These are phyloP conservation scores for Hirsutella thompsonii DNA, from an alignment of 2,329 filamentous ascomycete genomes.

Conservation along the genomic window DNA sequence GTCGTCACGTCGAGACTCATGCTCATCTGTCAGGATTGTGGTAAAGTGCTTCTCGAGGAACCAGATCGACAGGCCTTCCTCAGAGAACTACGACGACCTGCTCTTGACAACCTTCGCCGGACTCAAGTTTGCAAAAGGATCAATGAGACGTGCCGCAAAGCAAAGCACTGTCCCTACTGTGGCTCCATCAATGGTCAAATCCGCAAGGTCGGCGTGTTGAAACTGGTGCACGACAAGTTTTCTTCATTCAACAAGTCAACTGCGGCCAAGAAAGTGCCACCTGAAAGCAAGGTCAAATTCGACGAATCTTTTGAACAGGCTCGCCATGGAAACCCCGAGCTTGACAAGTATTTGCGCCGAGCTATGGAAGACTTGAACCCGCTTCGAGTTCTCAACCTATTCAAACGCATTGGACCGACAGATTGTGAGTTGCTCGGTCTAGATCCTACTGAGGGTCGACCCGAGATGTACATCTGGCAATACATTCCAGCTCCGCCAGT, in stretches of 20 bases:
- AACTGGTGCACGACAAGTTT: constrained; percentile 90
- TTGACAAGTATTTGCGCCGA: constrained; percentile 85
- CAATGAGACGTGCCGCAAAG: constrained; percentile 80
- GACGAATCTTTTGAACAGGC: constrained; percentile 76
- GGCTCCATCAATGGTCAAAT: constrained; percentile 78
- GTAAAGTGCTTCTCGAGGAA: constrained; percentile 70
- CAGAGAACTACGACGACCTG: constrained; percentile 66
- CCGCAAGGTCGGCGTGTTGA: constrained; percentile 82
- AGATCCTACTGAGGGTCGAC: constrained; percentile 72
- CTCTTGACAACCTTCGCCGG: constrained; percentile 76
- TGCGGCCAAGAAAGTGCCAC: constrained; percentile 70
- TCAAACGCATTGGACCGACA: constrained; percentile 70
- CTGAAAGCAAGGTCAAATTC: constrained; percentile 70
- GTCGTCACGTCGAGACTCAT: too few species aligned
- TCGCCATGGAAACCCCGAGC: constrained; percentile 62
- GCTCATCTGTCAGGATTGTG: constrained; percentile 58
- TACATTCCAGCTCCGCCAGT: constrained; percentile 89
- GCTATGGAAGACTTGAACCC: constrained; percentile 93
- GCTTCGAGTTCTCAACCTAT: constrained; percentile 75
- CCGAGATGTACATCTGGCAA: constrained; percentile 97
- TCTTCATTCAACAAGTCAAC: constrained; percentile 79
- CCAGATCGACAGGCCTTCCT: constrained; percentile 64
- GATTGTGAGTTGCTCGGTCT: constrained; percentile 90
- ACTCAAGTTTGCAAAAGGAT: constrained; percentile 79
- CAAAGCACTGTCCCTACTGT: constrained; percentile 71